Evolutionary conservation across 306 rosid genomes (phyloP).

Genomic region (Quercus variabilis): DNA sequence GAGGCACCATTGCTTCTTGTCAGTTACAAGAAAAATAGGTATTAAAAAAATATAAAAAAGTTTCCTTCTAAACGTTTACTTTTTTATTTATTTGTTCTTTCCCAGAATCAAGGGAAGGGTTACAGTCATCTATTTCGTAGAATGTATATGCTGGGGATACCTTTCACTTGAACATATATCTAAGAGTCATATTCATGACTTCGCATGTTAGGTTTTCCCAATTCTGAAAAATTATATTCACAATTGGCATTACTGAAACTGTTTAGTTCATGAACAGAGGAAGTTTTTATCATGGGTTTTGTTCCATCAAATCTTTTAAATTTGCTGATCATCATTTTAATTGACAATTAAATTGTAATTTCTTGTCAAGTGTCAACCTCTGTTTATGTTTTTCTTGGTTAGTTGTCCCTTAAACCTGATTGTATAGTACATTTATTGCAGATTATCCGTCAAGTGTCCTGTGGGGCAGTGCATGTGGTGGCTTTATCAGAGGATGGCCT

Average conservation of each 20-base stretch:
- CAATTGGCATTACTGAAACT: background rate
- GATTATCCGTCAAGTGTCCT: constrained; percentile 84
- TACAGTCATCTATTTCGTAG: background rate
- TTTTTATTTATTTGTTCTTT: background rate
- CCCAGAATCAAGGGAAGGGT: background rate
- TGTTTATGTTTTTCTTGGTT: background rate
- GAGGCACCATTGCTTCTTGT: background rate
- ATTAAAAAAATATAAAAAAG: background rate
- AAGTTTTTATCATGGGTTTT: background rate
- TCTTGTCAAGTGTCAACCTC: background rate
- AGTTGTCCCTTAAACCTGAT: constrained; percentile 7
- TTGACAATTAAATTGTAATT: background rate
- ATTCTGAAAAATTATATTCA: background rate
- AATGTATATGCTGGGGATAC: background rate
- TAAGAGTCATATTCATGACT: background rate
- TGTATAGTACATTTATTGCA: constrained; percentile 22
- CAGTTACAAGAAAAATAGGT: background rate
- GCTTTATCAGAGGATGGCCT: constrained; percentile 86
- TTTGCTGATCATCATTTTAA: background rate
- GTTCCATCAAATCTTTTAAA: background rate
- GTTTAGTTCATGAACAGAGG: background rate
- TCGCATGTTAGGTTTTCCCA: background rate
- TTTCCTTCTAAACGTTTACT: background rate
- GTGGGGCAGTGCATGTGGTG: constrained; percentile 88
- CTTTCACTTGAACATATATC: background rate